Percentiles rank a stretch among this genome's conserved stretches.
These are phyloP conservation scores for Cercospora sp. DNA, from an alignment of 2,329 filamentous ascomycete genomes.

Conservation along the genomic window DNA sequence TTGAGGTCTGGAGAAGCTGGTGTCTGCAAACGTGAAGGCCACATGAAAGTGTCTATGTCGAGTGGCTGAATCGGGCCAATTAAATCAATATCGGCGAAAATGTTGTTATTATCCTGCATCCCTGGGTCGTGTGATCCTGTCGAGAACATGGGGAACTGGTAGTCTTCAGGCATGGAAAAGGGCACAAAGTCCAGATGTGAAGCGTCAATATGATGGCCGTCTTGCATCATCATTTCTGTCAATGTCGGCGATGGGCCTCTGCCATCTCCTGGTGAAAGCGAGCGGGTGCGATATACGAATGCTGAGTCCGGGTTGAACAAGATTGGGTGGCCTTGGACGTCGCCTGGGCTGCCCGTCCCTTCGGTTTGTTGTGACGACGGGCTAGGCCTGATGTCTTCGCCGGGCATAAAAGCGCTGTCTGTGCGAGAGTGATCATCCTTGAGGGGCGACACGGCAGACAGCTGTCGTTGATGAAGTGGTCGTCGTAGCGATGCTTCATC, in stretches of 20 bases:
- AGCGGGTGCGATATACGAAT: slow-evolving; percentile 26
- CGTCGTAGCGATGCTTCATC: neutral
- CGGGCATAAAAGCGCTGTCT: slow-evolving; percentile 9
- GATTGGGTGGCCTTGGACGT: slow-evolving; percentile 1
- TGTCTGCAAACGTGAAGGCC: slow-evolving; percentile 24
- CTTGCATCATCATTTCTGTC: slow-evolving; percentile 34
- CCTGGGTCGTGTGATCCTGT: slow-evolving; percentile 25
- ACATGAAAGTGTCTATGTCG: slow-evolving; percentile 18
- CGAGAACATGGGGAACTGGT: slow-evolving; percentile 29
- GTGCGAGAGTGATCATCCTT: slow-evolving; percentile 4
- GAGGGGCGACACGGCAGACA: neutral
- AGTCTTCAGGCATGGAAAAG: slow-evolving; percentile 34
- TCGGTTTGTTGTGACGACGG: slow-evolving; percentile 9
- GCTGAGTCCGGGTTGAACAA: slow-evolving; percentile 21
- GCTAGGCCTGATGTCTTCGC: slow-evolving; percentile 5
- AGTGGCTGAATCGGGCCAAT: slow-evolving; percentile 21
- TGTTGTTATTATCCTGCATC: slow-evolving; percentile 19
- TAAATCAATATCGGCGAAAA: slow-evolving; percentile 25
- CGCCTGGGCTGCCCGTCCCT: neutral
- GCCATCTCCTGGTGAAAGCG: slow-evolving; percentile 19
- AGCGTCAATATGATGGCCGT: slow-evolving; percentile 22
- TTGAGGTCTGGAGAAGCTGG: slow-evolving; percentile 16
- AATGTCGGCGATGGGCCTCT: slow-evolving; percentile 33
- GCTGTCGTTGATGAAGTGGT: slow-evolving; percentile 1
- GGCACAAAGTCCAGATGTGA: slow-evolving; percentile 30